Conservation (phyloP, 1,284 basidiomycete genomes). For the Malassezia nana region DNA sequence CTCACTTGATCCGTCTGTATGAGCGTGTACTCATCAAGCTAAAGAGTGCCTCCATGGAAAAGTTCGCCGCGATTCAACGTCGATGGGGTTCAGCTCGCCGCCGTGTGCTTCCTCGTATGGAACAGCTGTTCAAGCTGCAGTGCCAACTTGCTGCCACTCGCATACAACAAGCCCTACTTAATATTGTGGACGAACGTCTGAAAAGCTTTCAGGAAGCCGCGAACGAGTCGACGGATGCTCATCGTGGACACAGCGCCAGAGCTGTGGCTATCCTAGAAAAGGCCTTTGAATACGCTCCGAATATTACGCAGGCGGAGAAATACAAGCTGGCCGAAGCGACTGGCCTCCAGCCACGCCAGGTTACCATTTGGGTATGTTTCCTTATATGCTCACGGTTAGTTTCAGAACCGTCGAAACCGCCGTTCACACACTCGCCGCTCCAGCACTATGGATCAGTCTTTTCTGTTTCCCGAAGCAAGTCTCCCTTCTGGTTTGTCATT, state of each 20-base stretch:
- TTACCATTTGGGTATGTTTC: conserved; percentile 46
- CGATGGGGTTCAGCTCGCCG: conserved; percentile 14
- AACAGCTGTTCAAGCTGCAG: conserved; percentile 9
- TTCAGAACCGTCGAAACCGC: conserved; percentile 16
- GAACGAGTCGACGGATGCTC: not conserved
- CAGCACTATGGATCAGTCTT: not conserved
- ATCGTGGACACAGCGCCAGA: conserved; percentile 22
- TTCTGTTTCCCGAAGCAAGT: not conserved
- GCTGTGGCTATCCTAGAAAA: conserved; percentile 34
- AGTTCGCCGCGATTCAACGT: conserved; percentile 1
- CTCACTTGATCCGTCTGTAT: conserved; percentile 5
- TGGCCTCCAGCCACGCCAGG: conserved; percentile 40
- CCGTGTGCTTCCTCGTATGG: conserved; percentile 2
- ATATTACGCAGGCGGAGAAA: conserved; percentile 44
- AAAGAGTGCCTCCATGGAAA: conserved; percentile 2
- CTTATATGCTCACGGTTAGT: not conserved
- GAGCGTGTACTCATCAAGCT: conserved; percentile 1
- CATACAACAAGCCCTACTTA: not conserved
- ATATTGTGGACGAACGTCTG: conserved; percentile 9
- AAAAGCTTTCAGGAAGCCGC: conserved; percentile 1
- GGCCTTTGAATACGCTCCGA: conserved; percentile 35
- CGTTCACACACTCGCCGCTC: not conserved
- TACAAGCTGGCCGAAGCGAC: conserved; percentile 33
- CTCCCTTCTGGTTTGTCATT: not conserved
- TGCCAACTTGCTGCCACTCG: conserved; percentile 3